Conservation (phyloP, 2,329 filamentous ascomycete species). For the Cladorrhinum sp. region DNA sequence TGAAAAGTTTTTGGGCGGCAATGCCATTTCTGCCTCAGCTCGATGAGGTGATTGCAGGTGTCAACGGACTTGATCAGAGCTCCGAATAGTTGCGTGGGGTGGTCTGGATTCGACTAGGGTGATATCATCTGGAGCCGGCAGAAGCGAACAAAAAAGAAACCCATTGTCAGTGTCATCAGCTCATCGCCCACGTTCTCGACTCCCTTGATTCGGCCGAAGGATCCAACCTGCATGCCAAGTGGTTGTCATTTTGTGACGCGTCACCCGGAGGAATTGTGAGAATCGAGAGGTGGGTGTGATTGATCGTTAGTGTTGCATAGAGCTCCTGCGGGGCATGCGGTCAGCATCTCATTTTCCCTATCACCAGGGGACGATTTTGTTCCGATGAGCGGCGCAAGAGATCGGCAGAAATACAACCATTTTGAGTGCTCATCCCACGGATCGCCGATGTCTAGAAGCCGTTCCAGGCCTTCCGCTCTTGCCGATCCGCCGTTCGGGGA, state of each 20-base stretch:
- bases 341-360: background rate
- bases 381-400: background rate
- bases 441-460: background rate
- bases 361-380: background rate
- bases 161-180: background rate
- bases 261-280: background rate
- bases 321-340: slow-evolving; percentile 3
- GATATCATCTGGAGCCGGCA: background rate
- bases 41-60: background rate
- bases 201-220: slow-evolving; percentile 8
- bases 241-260: slow-evolving; percentile 1
- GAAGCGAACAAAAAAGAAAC: background rate
- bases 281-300: background rate
- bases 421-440: background rate
- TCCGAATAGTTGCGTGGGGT: background rate
- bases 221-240: background rate
- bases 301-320: background rate
- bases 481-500: background rate
- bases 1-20: background rate
- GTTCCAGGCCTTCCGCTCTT: background rate
- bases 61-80: background rate
- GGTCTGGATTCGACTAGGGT: background rate
- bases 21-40: background rate
- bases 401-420: background rate
- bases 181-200: slow-evolving; percentile 12